Base-by-base conservation (phyloP, 1,284 basidiomycete genomes). In the Cryptococcus jaspeensis region DNA sequence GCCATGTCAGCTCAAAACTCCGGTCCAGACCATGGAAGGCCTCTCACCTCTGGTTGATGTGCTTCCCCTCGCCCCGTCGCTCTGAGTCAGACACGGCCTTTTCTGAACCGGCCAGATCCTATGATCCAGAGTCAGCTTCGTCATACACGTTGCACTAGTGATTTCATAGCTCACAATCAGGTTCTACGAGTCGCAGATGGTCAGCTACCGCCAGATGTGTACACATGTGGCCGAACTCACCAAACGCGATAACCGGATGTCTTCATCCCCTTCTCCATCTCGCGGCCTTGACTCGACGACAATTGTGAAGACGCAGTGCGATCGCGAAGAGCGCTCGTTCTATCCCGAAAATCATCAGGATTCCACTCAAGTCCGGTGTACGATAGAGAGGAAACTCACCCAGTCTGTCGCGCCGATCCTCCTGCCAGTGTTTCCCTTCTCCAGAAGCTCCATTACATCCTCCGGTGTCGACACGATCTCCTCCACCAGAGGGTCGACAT, bases 101-200 rank as follows among this genome's bases (percentile, higher is more conserved):
- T 59, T 84, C 83, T 13, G 79, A 81, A 4, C 83, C 83, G 2
- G 83, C 83, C 7, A 84, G 66, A 68, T 84, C 83, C 70, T 70
- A 48, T 55, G 1, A 47, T 58, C 37, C 28, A 32, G 9, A 32
- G 28, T 32, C 28, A 32, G 28, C 28, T 32, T 9, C 9, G 28
- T 32, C 28, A 32, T 9, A 32, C 9, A 32, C 28, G 4, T 32
- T 32, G 28, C 9, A 9, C 9, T 32, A 9, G 28, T 32, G 9
- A 9, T 32, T 32, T n/a, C n/a, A 9, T 32, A 59, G 60, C 55
- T 64, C 49, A 61, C 62, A 56, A 83, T 82, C 15, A 83, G 72
- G 58, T 82, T 82, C 73, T 81, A 68, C 8, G 37, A 36, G 18
- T 22, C 50, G n/a, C 23, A 25, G 16, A 45, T 5, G 5, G 43